phyloP scores from a whole-genome alignment of 768 basidiomycete species.

The Tylopilus rubrobrunneus region DNA sequence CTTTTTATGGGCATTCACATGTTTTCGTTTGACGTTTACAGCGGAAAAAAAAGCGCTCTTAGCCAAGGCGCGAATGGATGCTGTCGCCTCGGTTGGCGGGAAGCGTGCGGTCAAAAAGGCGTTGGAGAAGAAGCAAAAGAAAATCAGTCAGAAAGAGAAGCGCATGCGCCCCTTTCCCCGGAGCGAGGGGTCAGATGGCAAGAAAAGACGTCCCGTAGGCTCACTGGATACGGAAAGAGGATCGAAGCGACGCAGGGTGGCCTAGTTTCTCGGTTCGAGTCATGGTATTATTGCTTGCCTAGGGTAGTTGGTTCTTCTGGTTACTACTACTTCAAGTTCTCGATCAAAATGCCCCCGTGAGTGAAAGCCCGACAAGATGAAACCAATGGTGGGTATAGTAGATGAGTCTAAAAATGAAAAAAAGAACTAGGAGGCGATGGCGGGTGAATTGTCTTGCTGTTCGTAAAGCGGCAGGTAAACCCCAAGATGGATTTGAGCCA shows the following conservation, averaged over 20 bases:
- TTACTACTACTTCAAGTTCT: constrained; percentile 26
- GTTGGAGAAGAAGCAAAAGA: constrained; percentile 86
- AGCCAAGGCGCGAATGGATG: constrained; percentile 73
- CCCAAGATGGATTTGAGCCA: constrained; percentile 70
- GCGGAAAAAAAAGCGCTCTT: constrained; percentile 77
- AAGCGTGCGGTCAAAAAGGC: constrained; percentile 80
- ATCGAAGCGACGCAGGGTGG: constrained; percentile 23
- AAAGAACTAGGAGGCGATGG: constrained; percentile 16
- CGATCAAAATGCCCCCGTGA: constrained; percentile 23
- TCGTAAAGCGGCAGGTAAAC: constrained; percentile 79
- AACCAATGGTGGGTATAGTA: constrained; percentile 30
- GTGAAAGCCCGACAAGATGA: constrained; percentile 23
- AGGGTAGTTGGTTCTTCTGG: constrained; percentile 27
- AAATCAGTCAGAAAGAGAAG: constrained; percentile 86
- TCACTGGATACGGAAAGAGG: constrained; percentile 7
- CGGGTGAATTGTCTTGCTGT: constrained; percentile 43
- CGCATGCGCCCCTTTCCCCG: constrained; percentile 66
- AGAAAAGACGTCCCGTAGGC: constrained; percentile 15
- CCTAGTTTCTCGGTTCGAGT: constrained; percentile 7
- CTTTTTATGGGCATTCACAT: neutral
- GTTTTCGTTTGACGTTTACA: constrained; percentile 27
- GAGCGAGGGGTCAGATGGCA: constrained; percentile 12
- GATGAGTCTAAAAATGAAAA: constrained; percentile 21
- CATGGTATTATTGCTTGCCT: constrained; percentile 26
- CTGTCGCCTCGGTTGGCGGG: constrained; percentile 73